Evolutionary conservation across 2,329 filamentous ascomycete genomes (phyloP).

Genomic region (Calonectria multiphialidica): DNA sequence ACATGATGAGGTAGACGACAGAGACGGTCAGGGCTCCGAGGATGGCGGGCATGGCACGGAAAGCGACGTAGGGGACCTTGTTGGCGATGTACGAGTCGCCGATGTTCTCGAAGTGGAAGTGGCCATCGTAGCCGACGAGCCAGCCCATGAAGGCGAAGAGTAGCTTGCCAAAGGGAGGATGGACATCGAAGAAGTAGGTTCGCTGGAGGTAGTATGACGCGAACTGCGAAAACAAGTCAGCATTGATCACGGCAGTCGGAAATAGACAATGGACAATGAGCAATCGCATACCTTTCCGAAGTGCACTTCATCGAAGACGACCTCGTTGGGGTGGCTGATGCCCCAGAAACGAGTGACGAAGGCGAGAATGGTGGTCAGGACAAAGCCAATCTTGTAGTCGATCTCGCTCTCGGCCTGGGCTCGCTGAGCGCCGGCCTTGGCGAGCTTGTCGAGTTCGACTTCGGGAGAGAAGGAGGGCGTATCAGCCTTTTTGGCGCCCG

Average conservation of each 20-base stretch:
- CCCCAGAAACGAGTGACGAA: slow-evolving; percentile 97
- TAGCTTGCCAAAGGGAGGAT: slow-evolving; percentile 97
- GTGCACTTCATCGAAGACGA: slow-evolving; percentile 99
- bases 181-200: slow-evolving; percentile 99
- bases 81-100: slow-evolving; percentile 98
- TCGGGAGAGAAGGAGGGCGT: slow-evolving; percentile 54
- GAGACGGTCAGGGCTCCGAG: slow-evolving; percentile 93
- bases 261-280: neutral
- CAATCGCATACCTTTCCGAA: slow-evolving; percentile 88
- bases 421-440: slow-evolving; percentile 51
- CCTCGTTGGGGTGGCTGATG: slow-evolving; percentile 94
- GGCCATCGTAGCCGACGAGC: slow-evolving; percentile 96
- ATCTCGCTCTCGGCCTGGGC: slow-evolving; percentile 70
- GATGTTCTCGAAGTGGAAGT: slow-evolving; percentile 99
- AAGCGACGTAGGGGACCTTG: slow-evolving; percentile 97
- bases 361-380: slow-evolving; percentile 82
- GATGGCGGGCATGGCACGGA: slow-evolving; percentile 91
- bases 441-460: slow-evolving; percentile 64
- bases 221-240: slow-evolving; percentile 61
- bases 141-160: slow-evolving; percentile 97
- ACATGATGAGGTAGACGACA: slow-evolving; percentile 98
- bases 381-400: slow-evolving; percentile 86
- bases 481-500: slow-evolving; percentile 62
- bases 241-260: slow-evolving; percentile 14
- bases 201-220: slow-evolving; percentile 90